Evolutionary conservation across 2,329 filamentous ascomycete genomes (phyloP).

Genomic region (Hysterium pulicare): DNA sequence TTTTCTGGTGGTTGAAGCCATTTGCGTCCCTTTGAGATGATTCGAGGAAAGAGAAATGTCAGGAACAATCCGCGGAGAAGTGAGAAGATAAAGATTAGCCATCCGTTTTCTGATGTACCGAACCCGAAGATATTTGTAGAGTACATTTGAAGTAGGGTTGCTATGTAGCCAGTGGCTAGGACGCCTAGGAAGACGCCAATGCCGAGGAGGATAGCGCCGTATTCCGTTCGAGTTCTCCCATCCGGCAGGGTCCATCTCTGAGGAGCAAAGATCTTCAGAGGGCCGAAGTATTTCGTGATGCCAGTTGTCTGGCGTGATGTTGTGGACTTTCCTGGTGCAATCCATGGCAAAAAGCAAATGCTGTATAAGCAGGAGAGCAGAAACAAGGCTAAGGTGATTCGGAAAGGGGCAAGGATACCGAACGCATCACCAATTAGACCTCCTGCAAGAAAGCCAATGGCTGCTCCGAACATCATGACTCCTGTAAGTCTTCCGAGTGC

Average conservation of each 20-base stretch:
- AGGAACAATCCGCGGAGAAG: conserved; percentile 44
- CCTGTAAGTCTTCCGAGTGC: conserved; percentile 66
- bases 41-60: conserved; percentile 43
- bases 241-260: conserved; percentile 51
- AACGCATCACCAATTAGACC: conserved; percentile 63
- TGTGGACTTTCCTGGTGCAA: conserved; percentile 44
- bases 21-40: conserved; percentile 41
- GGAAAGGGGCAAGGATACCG: conserved; percentile 63
- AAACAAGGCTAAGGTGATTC: conserved; percentile 59
- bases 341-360: conserved; percentile 44
- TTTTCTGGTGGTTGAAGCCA: conserved; percentile 41
- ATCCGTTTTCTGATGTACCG: conserved; percentile 44
- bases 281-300: conserved; percentile 58
- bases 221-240: conserved; percentile 54
- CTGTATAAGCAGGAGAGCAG: conserved; percentile 42
- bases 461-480: conserved; percentile 63
- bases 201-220: conserved; percentile 62
- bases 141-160: conserved; percentile 54
- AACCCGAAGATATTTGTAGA: conserved; percentile 45
- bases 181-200: conserved; percentile 65
- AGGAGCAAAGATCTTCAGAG: conserved; percentile 59
- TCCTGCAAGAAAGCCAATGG: conserved; percentile 62
- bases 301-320: conserved; percentile 29
- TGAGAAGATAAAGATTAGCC: conserved; percentile 45
- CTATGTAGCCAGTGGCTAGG: conserved; percentile 66